A percentile compares a stretch with the other conserved stretches of the same genome.
phyloP scores from a whole-genome alignment of 2,329 filamentous ascomycete genomes.

The Alternaria panax region DNA sequence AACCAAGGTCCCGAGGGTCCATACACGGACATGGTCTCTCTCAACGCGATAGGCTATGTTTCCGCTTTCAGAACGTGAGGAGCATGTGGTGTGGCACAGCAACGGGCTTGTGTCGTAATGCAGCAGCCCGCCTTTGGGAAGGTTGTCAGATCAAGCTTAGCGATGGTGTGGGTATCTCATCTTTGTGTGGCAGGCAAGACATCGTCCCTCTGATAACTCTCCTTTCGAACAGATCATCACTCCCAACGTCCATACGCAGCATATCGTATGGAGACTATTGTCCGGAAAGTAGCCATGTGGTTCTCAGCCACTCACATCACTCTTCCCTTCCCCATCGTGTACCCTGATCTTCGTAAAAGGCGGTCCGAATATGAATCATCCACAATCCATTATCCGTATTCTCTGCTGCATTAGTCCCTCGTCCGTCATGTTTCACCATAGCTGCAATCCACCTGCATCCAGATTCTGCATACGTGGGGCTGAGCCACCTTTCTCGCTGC shows the following conservation, averaged over 20 bases:
- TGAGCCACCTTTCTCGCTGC: background rate
- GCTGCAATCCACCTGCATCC: background rate
- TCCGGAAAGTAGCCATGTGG: background rate
- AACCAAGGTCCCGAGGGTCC: background rate
- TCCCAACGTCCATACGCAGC: background rate
- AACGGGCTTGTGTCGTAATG: background rate
- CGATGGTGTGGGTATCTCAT: background rate
- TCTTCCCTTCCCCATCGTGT: background rate
- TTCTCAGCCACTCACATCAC: background rate
- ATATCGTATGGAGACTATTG: background rate
- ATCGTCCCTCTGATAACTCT: background rate
- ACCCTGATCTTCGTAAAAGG: background rate
- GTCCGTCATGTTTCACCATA: conserved; percentile 3
- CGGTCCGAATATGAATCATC: conserved; percentile 5
- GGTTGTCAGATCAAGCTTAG: conserved; percentile 1
- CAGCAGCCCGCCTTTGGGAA: background rate
- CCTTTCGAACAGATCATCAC: background rate
- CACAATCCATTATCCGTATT: conserved; percentile 2
- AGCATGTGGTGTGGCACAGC: conserved; percentile 4
- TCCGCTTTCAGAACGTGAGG: conserved; percentile 3
- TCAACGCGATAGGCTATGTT: conserved; percentile 4
- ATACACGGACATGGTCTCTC: conserved; percentile 1
- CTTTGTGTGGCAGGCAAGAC: background rate
- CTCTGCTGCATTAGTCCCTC: conserved; percentile 1
- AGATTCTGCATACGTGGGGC: background rate